A percentile compares a stretch with the other conserved stretches of the same genome.
phyloP scores from a whole-genome alignment of 352 stramenopile species.

The Pythium phragmitis region DNA sequence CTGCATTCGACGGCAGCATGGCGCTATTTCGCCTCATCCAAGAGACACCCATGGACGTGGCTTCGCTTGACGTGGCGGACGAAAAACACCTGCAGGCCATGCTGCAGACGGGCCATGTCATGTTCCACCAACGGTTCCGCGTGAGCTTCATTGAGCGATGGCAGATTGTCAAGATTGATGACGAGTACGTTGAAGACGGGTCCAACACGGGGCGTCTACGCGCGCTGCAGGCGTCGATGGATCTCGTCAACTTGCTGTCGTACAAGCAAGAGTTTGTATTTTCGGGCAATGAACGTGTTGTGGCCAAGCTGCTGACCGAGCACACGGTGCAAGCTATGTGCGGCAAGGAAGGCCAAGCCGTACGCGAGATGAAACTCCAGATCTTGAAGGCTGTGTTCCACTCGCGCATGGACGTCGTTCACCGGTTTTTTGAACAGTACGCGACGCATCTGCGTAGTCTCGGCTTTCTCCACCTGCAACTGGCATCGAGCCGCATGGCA shows the following conservation, averaged over 20 bases:
- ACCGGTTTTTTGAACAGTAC: slow-evolving; percentile 74
- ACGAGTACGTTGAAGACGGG: slow-evolving; percentile 42
- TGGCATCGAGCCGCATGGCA: slow-evolving; percentile 31
- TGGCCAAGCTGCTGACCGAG: slow-evolving; percentile 79
- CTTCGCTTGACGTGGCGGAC: slow-evolving; percentile 46
- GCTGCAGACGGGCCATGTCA: slow-evolving; percentile 52
- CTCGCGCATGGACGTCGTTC: slow-evolving; percentile 62
- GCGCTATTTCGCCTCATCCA: slow-evolving; percentile 16
- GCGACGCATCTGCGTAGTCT: slow-evolving; percentile 53
- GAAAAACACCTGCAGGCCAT: slow-evolving; percentile 54
- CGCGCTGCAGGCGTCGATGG: slow-evolving; percentile 71
- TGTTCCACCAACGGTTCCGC: slow-evolving; percentile 72
- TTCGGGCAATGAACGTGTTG: slow-evolving; percentile 52
- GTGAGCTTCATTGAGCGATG: slow-evolving; percentile 78
- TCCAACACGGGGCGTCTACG: slow-evolving; percentile 45
- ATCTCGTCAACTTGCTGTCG: slow-evolving; percentile 79
- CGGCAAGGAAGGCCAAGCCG: slow-evolving; percentile 51
- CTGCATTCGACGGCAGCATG: slow-evolving; percentile 5
- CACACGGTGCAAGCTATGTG: slow-evolving; percentile 75
- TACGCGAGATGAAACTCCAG: slow-evolving; percentile 69
- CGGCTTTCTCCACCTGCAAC: slow-evolving; percentile 62
- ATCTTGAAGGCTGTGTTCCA: slow-evolving; percentile 72
- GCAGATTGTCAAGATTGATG: slow-evolving; percentile 58
- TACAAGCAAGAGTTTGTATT: slow-evolving; percentile 90
- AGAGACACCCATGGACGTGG: not conserved